Evolutionary conservation across 768 basidiomycete genomes (phyloP).

Genomic region (Megacollybia marginata): DNA sequence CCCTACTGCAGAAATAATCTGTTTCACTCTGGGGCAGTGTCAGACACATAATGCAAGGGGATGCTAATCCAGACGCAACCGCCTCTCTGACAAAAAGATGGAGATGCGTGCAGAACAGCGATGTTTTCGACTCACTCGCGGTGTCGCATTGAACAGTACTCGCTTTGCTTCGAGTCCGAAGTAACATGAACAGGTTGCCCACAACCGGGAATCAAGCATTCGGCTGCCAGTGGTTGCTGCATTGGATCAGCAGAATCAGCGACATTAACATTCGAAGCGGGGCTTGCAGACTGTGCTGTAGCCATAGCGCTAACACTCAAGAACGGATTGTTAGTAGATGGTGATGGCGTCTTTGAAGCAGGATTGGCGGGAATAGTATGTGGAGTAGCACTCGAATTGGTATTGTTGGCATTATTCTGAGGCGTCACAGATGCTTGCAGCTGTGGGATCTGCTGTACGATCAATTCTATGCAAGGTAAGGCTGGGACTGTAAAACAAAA

Average conservation of each 20-base stretch:
- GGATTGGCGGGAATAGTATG: no score
- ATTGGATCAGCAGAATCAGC: conserved; percentile 19
- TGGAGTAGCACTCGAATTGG: conserved; percentile 7
- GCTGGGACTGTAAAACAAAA: background rate
- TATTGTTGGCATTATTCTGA: background rate
- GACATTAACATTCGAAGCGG: no score
- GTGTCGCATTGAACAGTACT: conserved; percentile 55
- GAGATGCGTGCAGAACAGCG: conserved; percentile 1
- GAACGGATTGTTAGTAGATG: no score
- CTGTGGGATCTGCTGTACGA: conserved; percentile 34
- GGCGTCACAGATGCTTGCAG: background rate
- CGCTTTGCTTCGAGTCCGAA: conserved; percentile 40
- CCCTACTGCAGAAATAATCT: conserved; percentile 58
- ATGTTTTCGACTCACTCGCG: conserved; percentile 44
- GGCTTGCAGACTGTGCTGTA: no score
- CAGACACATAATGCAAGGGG: conserved; percentile 60
- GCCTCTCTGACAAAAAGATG: conserved; percentile 42
- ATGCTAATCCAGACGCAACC: conserved; percentile 40
- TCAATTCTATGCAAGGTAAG: conserved; percentile 25
- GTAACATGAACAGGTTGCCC: conserved; percentile 50
- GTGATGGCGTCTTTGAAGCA: no score
- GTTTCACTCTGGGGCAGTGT: conserved; percentile 47
- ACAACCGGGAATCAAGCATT: conserved; percentile 52
- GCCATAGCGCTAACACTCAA: no score
- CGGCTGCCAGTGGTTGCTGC: conserved; percentile 10